Percentiles rank a stretch among this genome's conserved stretches.
Evolutionary conservation across 768 basidiomycete species (phyloP).

Genomic region (Tricholoma sp.): DNA sequence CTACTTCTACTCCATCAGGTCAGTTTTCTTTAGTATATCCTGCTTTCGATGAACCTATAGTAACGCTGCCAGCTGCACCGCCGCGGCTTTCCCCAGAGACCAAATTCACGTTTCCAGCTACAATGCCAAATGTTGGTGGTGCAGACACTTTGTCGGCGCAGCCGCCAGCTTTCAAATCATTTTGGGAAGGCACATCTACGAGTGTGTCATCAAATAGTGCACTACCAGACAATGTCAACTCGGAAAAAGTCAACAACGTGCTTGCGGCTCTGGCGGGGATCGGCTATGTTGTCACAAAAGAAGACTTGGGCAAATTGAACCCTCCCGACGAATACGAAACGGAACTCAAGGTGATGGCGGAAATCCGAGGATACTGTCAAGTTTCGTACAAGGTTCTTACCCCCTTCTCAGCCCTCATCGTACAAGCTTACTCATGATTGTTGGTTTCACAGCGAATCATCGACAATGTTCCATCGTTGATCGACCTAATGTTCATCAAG

Average conservation of each 20-base stretch:
- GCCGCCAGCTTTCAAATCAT: neutral
- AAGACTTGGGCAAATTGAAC: slow-evolving; percentile 28
- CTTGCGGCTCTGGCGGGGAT: slow-evolving; percentile 24
- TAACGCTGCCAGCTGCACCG: neutral
- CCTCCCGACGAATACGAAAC: slow-evolving; percentile 33
- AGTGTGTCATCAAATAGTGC: neutral
- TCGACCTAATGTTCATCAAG: slow-evolving; percentile 28
- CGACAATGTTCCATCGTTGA: slow-evolving; percentile 34
- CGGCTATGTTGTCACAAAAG: slow-evolving; percentile 22
- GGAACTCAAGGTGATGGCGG: slow-evolving; percentile 38
- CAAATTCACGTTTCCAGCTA: neutral
- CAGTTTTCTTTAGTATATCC: neutral
- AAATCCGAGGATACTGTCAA: slow-evolving; percentile 41
- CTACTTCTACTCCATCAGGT: neutral
- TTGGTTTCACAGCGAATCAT: slow-evolving; percentile 35
- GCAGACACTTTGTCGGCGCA: neutral
- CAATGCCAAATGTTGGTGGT: too few species aligned
- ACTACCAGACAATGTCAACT: neutral
- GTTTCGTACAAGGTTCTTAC: slow-evolving; percentile 38
- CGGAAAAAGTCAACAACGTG: slow-evolving; percentile 15
- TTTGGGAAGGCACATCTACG: neutral
- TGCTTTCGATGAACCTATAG: neutral
- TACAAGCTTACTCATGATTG: neutral
- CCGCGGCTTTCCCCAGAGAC: neutral
- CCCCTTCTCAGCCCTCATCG: neutral